Percentiles rank a stretch among this genome's conserved stretches.
These are phyloP conservation scores for Tritrichomonas foetus DNA, from an alignment of 208 protist genomes.

Conservation along the genomic window DNA sequence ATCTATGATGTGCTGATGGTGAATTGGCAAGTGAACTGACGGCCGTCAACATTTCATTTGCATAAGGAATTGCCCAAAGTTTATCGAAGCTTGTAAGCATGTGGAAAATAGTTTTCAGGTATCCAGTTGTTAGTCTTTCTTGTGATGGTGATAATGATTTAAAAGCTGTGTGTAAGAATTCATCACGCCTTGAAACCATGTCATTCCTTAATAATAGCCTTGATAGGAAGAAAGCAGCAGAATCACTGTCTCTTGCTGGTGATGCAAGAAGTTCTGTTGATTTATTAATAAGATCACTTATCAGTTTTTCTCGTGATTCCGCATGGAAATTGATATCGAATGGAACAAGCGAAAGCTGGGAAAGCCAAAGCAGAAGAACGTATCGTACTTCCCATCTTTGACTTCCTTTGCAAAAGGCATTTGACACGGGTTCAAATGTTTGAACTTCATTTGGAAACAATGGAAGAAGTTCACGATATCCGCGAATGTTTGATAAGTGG, in stretches of 20 bases:
- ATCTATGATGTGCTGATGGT: slow-evolving; percentile 4
- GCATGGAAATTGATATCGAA: neutral
- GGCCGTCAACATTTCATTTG: neutral
- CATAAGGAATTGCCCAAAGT: neutral
- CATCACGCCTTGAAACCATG: neutral
- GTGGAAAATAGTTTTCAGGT: neutral
- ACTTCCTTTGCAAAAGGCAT: neutral
- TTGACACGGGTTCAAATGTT: slow-evolving; percentile 24
- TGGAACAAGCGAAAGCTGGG: slow-evolving; percentile 4
- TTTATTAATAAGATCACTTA: neutral
- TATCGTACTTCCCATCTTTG: neutral
- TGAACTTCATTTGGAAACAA: slow-evolving; percentile 29
- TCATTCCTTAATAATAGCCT: neutral
- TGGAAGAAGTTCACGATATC: neutral
- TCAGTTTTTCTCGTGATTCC: neutral
- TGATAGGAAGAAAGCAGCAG: neutral
- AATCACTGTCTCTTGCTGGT: neutral
- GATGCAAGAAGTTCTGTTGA: neutral
- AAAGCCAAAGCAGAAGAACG: neutral
- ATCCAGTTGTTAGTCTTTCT: neutral
- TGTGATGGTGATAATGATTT: neutral
- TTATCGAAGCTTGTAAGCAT: neutral
- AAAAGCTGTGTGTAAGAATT: neutral
- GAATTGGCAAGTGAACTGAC: neutral
- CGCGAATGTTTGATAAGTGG: slow-evolving; percentile 34